Evolutionary conservation across 805 yeast genomes (phyloP).

Genomic region (Candida bentonensis): DNA sequence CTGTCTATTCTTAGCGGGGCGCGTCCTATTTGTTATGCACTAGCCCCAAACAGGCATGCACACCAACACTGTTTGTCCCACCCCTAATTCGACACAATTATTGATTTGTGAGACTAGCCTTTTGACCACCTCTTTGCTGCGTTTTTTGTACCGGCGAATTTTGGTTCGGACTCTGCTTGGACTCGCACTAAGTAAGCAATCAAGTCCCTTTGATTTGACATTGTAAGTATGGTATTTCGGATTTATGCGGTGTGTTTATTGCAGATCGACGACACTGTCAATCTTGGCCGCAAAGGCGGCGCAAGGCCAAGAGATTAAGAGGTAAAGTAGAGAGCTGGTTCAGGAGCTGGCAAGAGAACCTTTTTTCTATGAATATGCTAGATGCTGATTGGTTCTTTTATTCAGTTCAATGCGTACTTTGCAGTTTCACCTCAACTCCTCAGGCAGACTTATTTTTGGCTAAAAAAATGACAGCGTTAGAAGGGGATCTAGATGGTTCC

Average conservation of each 20-base stretch:
- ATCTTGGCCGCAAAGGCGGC: too few species aligned
- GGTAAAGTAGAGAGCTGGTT: neutral
- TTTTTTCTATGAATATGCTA: too few species aligned
- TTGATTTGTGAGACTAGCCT: neutral
- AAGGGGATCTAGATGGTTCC: too few species aligned
- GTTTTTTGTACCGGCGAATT: neutral
- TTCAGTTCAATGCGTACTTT: too few species aligned
- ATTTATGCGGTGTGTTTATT: neutral
- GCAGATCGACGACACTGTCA: too few species aligned
- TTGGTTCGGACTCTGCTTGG: neutral
- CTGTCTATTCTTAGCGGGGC: neutral
- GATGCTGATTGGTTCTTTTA: too few species aligned
- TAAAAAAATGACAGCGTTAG: too few species aligned
- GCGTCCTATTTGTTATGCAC: neutral
- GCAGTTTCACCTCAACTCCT: too few species aligned
- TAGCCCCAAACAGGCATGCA: neutral
- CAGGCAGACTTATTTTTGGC: too few species aligned
- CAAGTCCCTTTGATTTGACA: neutral
- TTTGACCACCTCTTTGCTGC: neutral
- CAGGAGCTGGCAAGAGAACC: neutral
- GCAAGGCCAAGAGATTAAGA: neutral
- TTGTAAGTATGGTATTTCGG: neutral
- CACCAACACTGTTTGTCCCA: neutral
- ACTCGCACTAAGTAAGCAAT: neutral
- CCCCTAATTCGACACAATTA: neutral